Base-by-base conservation (phyloP, 1,139 yeast species). In the Blastobotrys illinoisensis region DNA sequence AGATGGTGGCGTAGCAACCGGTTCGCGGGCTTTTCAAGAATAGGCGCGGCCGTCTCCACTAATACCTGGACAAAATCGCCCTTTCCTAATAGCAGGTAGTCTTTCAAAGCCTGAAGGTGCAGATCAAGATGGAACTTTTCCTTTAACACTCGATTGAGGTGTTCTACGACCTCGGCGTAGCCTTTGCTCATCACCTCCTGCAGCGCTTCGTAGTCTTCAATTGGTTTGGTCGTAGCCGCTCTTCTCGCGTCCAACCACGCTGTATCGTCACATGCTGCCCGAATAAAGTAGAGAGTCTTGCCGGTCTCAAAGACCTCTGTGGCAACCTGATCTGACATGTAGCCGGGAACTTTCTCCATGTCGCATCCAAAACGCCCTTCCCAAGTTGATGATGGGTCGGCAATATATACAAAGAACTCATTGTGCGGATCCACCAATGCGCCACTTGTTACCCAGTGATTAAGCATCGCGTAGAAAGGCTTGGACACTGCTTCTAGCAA, bases 31-130 rank as follows among this genome's bases (percentile, higher is more conserved):
- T 81, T 81, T 56, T 76, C 78, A 53, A 91, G 75, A 5, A 82
- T 62, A 0, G 74, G 73, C 3, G 74, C 69, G 0, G 93, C 88
- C 49, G 81, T 80, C 19, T 73, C 68, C 36, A 89, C 78, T 9
- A 93, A 69, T 0, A 81, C 65, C 53, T 87, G 85, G 9, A 88
- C 82, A 62, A 93, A 87, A 64, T 91, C 97, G 21, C 90, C 89
- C 54, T 80, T 82, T 11, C 84, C 82, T 75, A 88, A 82, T 49
- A 93, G 70, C 60, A 90, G 73, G 58, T 86, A 83, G 60, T 80
- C 80, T 59, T 86, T 86, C 57, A 88, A 74, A 48, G 84, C 85
- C 9, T 67, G 67, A 11, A 91, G 64, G 62, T 87, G 90, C n/a
- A 75, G 70, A 52, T 74, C 74, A 48, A 86, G 70, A 44, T 72